phyloP scores from a whole-genome alignment of 2,329 filamentous ascomycete genomes.

The Monilinia polystroma region DNA sequence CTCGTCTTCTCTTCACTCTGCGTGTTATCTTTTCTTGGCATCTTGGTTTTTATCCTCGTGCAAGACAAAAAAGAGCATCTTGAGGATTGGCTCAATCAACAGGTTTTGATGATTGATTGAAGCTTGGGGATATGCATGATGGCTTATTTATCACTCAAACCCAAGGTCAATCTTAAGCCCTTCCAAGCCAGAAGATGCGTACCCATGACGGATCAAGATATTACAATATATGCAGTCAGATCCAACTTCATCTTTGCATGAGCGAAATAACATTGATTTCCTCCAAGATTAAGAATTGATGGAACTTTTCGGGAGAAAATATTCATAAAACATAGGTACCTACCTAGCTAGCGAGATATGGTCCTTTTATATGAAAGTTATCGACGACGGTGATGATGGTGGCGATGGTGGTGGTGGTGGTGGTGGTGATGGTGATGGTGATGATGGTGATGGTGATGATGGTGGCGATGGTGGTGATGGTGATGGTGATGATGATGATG shows the following conservation, averaged over 20 bases:
- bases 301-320: too few relatives aligned
- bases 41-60: background rate
- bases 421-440: too few relatives aligned
- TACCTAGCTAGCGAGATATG: too few relatives aligned
- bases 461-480: too few relatives aligned
- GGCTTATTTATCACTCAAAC: background rate
- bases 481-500: background rate
- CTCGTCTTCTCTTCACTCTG: background rate
- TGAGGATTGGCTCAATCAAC: background rate
- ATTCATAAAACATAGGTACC: too few relatives aligned
- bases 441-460: background rate
- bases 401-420: background rate
- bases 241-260: background rate
- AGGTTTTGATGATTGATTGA: background rate
- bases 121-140: background rate
- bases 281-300: background rate
- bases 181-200: constrained; percentile 5
- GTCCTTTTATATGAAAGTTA: background rate
- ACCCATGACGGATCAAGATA: constrained; percentile 2
- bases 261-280: background rate
- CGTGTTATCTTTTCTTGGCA: background rate
- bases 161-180: background rate
- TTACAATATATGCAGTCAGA: constrained; percentile 2
- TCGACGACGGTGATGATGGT: background rate
- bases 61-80: background rate